A percentile compares a stretch with the other conserved stretches of the same genome.
These are phyloP conservation scores for Tuber aestivum DNA, from an alignment of 495 filamentous ascomycete genomes.

Conservation along the genomic window DNA sequence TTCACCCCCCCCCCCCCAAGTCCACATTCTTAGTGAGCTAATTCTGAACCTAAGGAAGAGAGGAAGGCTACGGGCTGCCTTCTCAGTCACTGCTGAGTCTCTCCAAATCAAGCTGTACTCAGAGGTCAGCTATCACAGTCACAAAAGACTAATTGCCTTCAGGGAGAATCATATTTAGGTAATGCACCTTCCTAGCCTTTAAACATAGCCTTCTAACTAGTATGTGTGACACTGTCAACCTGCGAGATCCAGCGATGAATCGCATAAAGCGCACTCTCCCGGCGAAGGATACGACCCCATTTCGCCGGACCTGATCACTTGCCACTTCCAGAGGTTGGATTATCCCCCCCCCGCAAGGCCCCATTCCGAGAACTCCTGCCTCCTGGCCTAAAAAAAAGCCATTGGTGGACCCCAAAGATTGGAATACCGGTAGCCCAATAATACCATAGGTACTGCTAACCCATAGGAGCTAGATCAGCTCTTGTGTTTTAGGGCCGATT, in stretches of 20 bases:
- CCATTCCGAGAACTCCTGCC: not conserved
- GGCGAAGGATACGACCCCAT: not conserved
- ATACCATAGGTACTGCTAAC: not conserved
- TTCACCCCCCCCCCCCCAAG: not conserved
- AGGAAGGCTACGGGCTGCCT: not conserved
- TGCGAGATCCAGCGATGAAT: not conserved
- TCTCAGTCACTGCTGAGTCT: not conserved
- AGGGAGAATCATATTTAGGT: not conserved
- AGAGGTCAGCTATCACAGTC: not conserved
- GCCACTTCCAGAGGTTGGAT: not conserved
- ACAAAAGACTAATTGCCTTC: not conserved
- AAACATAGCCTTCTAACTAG: not conserved
- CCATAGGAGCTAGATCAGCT: not conserved
- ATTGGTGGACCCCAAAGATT: not conserved
- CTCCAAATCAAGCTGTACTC: not conserved
- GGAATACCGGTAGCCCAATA: not conserved
- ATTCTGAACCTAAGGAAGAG: not conserved
- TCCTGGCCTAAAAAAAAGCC: not conserved
- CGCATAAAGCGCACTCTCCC: not conserved
- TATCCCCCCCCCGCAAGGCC: not conserved
- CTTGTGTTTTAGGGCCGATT: not conserved
- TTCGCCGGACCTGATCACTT: not conserved
- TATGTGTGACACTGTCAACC: not conserved
- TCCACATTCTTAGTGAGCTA: not conserved
- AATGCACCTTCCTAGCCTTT: not conserved